phyloP scores from a whole-genome alignment of 305 asterid species.

The Petunia hybrid region DNA sequence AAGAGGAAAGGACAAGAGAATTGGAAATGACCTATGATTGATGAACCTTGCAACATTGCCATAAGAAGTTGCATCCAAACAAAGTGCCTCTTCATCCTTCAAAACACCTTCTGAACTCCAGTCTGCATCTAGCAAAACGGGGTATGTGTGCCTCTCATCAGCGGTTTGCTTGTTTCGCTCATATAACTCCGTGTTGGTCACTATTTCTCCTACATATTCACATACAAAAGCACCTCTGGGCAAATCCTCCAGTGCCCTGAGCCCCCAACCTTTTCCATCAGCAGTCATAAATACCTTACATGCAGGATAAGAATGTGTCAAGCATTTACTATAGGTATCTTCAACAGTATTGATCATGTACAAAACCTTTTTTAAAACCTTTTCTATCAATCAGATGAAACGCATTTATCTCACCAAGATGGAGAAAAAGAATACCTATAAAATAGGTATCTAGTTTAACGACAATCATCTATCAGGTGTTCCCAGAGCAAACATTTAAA shows the following conservation, averaged over 20 bases:
- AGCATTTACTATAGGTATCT: neutral
- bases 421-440: neutral
- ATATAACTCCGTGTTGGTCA: constrained; percentile 51
- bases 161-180: constrained; percentile 42
- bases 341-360: neutral
- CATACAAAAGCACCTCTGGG: constrained; percentile 66
- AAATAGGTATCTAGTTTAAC: constrained; percentile 5
- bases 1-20: constrained; percentile 13
- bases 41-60: constrained; percentile 66
- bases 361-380: neutral
- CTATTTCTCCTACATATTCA: constrained; percentile 62
- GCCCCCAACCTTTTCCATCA: constrained; percentile 64
- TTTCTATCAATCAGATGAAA: neutral
- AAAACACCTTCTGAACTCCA: constrained; percentile 55
- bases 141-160: constrained; percentile 44
- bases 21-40: constrained; percentile 52
- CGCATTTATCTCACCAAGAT: constrained; percentile 5
- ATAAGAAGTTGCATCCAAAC: constrained; percentile 54
- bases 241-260: constrained; percentile 60
- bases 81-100: constrained; percentile 60
- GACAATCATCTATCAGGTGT: neutral
- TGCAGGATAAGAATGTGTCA: constrained; percentile 27
- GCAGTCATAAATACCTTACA: constrained; percentile 60
- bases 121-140: constrained; percentile 57
- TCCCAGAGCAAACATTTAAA: neutral